Evolutionary conservation across 2,329 filamentous ascomycete genomes (phyloP), one percentile per base, ranked within the genome.

Genomic region (Aspergillus sp.): DNA sequence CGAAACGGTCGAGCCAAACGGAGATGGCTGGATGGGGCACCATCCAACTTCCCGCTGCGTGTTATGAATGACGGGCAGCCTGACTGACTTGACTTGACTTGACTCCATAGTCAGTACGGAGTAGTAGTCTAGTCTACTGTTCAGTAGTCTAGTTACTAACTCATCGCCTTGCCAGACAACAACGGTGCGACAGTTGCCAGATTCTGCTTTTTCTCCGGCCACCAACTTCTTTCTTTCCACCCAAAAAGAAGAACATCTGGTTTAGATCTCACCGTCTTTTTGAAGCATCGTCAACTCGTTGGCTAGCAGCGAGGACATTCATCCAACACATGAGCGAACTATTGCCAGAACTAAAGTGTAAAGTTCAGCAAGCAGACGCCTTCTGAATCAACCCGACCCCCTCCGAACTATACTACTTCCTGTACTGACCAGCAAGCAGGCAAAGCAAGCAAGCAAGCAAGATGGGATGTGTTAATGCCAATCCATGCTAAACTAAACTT

Each of bases 1-100:
- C 53, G 53, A 55, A 55, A 55, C 53, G 32, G 17, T 55, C 25
- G 53, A 55, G 19, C 43, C 53, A 55, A 55, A 55, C 53, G 39
- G 53, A 45, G 43, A 21, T 28, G 52, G 52, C 52, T 43, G 39
- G 53, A 55, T 43, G 53, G 53, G 23, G 53, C 43, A 25, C 53
- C 53, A 25, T 32, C n/a, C 47, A n/a, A 15, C 25, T 45, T 45
- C 41, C 41, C 41, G 41, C 41, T 45, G 41, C 41, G 41, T 45
- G 17, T 21, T 30, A 7, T 30, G 25, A 28, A 50, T 50, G 47
- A 50, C 47, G 47, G 25, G 47, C 52, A 55, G 41, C 41, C 41
- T 45, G 41, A 45, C 32, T 36, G 28, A 28, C 25, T 28, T 28
- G 25, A 28, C 10, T 12, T 30, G 28, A 25, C 7, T 28, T 8